A percentile compares a stretch with the other conserved stretches of the same genome.
phyloP scores from a whole-genome alignment of 257 asterid species.

The Primulina huaijiensis region DNA sequence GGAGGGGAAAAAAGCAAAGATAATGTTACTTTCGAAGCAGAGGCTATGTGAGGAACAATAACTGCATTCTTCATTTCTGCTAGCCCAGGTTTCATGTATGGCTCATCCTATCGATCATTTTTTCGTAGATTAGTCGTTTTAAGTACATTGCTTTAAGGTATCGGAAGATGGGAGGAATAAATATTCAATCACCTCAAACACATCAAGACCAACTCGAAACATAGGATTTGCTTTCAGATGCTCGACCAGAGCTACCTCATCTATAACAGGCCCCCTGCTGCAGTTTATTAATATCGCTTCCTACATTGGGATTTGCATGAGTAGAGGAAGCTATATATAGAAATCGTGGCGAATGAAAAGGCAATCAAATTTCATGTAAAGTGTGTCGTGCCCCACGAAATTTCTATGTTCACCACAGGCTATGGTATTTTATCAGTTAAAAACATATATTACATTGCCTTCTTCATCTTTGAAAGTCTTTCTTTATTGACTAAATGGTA shows the following conservation, averaged over 20 bases:
- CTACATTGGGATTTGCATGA: constrained; percentile 29
- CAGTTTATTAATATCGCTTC: constrained; percentile 93
- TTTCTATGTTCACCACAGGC: neutral
- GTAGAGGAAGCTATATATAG: neutral
- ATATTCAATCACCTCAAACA: constrained; percentile 67
- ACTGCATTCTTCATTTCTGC: constrained; percentile 83
- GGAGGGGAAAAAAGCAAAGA: neutral
- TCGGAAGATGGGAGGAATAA: neutral
- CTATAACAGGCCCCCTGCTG: constrained; percentile 95
- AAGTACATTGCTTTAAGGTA: neutral
- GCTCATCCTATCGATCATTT: constrained; percentile 62
- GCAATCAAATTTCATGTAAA: neutral
- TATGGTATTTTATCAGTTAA: neutral
- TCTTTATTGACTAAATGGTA: constrained; percentile 91
- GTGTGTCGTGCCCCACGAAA: neutral
- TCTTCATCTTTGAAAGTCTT: constrained; percentile 87
- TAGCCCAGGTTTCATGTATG: constrained; percentile 94
- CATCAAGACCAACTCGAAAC: constrained; percentile 99
- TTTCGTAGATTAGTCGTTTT: neutral
- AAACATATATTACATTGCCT: constrained; percentile 39
- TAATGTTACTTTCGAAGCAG: constrained; percentile 82
- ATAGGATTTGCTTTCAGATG: constrained; percentile 87
- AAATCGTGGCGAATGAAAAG: neutral
- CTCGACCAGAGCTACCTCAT: constrained; percentile 93
- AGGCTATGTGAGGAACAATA: constrained; percentile 94